Evolutionary conservation across 2,329 filamentous ascomycete genomes (phyloP).

Genomic region (Tolypocladium inflatum): DNA sequence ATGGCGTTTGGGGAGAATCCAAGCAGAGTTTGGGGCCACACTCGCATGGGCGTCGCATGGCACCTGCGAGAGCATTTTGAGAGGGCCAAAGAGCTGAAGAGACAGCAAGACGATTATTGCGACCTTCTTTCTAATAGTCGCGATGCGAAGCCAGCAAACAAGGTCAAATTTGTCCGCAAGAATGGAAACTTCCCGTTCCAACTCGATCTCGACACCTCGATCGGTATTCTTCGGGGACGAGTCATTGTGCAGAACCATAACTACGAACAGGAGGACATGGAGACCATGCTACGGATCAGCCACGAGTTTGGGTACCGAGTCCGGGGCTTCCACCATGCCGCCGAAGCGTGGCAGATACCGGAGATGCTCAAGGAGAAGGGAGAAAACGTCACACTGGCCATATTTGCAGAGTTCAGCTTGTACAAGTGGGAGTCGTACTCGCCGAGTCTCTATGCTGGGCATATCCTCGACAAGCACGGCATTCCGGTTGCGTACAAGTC

Average conservation of each 20-base stretch:
- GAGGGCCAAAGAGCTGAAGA: slow-evolving; percentile 1
- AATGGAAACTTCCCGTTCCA: slow-evolving; percentile 11
- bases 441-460: slow-evolving; percentile 27
- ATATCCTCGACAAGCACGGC: slow-evolving; percentile 27
- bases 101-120: slow-evolving; percentile 6
- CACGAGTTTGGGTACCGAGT: slow-evolving; percentile 32
- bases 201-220: slow-evolving; percentile 28
- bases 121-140: slow-evolving; percentile 12
- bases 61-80: not conserved
- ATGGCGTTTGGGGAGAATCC: not conserved
- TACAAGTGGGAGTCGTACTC: slow-evolving; percentile 33
- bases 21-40: not conserved
- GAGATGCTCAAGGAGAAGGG: slow-evolving; percentile 12
- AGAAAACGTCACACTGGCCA: slow-evolving; percentile 31
- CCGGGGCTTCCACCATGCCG: slow-evolving; percentile 2
- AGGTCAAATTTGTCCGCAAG: not conserved
- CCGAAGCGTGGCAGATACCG: not conserved
- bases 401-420: slow-evolving; percentile 29
- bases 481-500: slow-evolving; percentile 34
- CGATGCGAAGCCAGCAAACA: not conserved
- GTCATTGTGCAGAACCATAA: slow-evolving; percentile 34
- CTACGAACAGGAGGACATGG: slow-evolving; percentile 32
- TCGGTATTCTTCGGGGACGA: slow-evolving; percentile 28
- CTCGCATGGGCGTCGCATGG: not conserved
- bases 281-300: slow-evolving; percentile 31